Conservation (phyloP, 2,329 filamentous ascomycete genomes). For the Exophiala lecanii-corni region DNA sequence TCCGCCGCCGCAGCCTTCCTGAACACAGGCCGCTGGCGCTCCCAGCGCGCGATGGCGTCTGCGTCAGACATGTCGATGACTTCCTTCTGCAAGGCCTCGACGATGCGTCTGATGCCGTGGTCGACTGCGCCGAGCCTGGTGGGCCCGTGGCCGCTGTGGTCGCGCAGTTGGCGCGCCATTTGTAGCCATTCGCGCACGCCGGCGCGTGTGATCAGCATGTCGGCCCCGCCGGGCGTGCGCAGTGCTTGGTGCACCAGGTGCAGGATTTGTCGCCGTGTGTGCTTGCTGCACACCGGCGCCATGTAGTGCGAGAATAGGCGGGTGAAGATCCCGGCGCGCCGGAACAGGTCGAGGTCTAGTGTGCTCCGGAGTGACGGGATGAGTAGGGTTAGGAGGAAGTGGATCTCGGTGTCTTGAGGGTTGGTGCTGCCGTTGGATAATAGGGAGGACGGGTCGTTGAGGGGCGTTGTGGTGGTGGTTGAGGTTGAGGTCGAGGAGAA, state of each 20-base stretch:
- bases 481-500: slow-evolving; percentile 64
- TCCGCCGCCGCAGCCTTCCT: too few species aligned
- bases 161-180: slow-evolving; percentile 8
- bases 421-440: slow-evolving; percentile 27
- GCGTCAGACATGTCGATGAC: slow-evolving; percentile 10
- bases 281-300: slow-evolving; percentile 59
- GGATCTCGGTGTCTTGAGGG: slow-evolving; percentile 38
- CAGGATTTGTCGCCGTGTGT: slow-evolving; percentile 59
- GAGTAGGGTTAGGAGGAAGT: slow-evolving; percentile 38
- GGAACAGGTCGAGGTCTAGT: slow-evolving; percentile 45
- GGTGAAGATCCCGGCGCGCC: slow-evolving; percentile 65
- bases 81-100: slow-evolving; percentile 9
- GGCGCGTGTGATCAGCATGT: slow-evolving; percentile 70
- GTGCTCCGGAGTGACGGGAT: slow-evolving; percentile 23
- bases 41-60: slow-evolving; percentile 15
- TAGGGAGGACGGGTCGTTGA: too few species aligned
- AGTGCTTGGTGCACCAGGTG: slow-evolving; percentile 62
- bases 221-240: slow-evolving; percentile 65
- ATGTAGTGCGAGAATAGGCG: slow-evolving; percentile 65
- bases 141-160: slow-evolving; percentile 13
- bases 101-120: slow-evolving; percentile 7
- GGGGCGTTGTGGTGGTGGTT: slow-evolving; percentile 17
- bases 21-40: slow-evolving; percentile 8
- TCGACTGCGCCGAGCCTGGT: slow-evolving; percentile 7
- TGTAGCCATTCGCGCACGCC: slow-evolving; percentile 65